Evolutionary conservation across 495 filamentous ascomycete species (phyloP), one percentile per base, ranked within the genome.

Genomic region (Penicillium crystallinum): DNA sequence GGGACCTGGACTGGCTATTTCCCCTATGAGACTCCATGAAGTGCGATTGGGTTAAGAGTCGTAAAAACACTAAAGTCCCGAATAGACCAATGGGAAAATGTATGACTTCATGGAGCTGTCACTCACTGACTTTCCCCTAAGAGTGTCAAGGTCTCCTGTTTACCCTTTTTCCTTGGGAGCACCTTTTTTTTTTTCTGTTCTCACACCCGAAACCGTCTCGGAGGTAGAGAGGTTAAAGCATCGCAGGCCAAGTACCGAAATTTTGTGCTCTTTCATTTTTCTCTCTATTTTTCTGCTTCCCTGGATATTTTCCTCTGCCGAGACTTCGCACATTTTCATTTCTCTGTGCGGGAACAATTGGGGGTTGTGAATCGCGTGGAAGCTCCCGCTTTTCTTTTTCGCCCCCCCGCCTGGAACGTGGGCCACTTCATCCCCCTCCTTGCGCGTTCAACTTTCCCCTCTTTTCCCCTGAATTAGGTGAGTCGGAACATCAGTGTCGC

Each of bases 41-140:
- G n/a, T n/a, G n/a, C n/a, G n/a, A n/a, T n/a, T n/a, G n/a, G n/a
- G n/a, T n/a, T n/a, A n/a, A n/a, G n/a, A n/a, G n/a, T n/a, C n/a
- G n/a, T n/a, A n/a, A n/a, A n/a, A n/a, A n/a, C n/a, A 8, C 29
- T 31, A 31, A 31, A 31, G 11, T 31, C 10, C 5, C 17, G 34
- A n/a, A 36, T 15, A 36, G 34, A 17, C 34, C 34, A 36, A 36
- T 36, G 34, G n/a, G 6, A 45, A 22, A 45, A 33, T 52, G 43
- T 37, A 57, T 57, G 55, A 57, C 52, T 52, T 57, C 55, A 57
- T 57, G 47, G 30, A 52, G 35, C 47, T 51, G 46, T 55, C 34
- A 55, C 39, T 38, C 18, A 5, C 21, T 40, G 21, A 14, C 3
- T 6, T 45, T 45, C 25, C 21, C 31, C 30, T 30, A 29, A 46